phyloP scores from a whole-genome alignment of 73 alveolate species.

The Blepharisma stoltei region DNA sequence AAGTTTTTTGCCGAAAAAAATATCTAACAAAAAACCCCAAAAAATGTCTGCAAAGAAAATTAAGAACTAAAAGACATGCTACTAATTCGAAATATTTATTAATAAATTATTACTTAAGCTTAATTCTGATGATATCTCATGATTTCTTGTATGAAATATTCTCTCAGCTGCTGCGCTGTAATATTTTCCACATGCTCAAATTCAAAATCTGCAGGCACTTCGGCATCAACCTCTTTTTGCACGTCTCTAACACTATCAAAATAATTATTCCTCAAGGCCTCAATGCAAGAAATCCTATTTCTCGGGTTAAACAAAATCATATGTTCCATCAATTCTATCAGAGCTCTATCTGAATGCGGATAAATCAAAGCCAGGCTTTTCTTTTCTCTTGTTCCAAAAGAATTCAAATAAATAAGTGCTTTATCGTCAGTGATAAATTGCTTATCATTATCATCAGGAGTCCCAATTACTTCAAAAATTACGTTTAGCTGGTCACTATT shows the following conservation, averaged over 20 bases:
- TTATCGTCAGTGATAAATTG: constrained; percentile 76
- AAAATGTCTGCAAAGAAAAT: no score
- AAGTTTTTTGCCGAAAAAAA: no score
- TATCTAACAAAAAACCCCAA: no score
- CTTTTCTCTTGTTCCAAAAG: constrained; percentile 59
- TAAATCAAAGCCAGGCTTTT: constrained; percentile 53
- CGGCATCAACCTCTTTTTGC: constrained; percentile 47
- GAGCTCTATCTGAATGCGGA: constrained; percentile 70
- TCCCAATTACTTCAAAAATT: constrained; percentile 85
- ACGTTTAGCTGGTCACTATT: constrained; percentile 85
- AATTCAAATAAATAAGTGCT: constrained; percentile 77
- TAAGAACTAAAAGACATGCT: no score
- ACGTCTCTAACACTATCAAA: constrained; percentile 47
- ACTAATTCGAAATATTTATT: no score
- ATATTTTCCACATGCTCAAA: constrained; percentile 48
- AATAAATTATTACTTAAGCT: no score
- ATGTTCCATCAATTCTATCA: constrained; percentile 60
- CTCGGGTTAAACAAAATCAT: constrained; percentile 72
- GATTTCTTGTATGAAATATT: constrained; percentile 45
- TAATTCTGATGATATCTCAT: constrained; percentile 22
- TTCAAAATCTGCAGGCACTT: constrained; percentile 36
- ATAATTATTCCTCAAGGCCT: constrained; percentile 74
- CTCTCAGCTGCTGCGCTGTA: constrained; percentile 43
- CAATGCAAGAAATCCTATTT: constrained; percentile 76
- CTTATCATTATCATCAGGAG: constrained; percentile 70